Evolutionary conservation across 1,284 basidiomycete genomes (phyloP).

Genomic region (Cystobasidium slooffiae): DNA sequence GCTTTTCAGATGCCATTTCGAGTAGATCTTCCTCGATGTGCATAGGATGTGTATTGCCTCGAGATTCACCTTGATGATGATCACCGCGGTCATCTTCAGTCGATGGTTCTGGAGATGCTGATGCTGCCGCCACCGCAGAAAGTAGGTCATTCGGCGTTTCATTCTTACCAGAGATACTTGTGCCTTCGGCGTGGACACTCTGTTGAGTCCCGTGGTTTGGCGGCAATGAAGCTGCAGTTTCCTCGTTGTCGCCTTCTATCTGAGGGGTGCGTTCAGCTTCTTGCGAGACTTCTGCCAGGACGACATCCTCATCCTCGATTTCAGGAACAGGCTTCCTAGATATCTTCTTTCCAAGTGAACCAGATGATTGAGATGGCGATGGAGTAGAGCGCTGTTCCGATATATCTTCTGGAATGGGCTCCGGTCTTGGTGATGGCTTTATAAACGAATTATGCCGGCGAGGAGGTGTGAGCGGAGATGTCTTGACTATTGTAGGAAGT

Average conservation of each 20-base stretch:
- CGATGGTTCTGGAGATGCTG: no score
- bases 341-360: not conserved
- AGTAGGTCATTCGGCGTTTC: no score
- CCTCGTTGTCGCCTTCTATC: no score
- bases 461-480: constrained; percentile 26
- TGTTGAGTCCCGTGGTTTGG: no score
- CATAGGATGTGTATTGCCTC: no score
- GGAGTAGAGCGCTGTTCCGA: not conserved
- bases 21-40: no score
- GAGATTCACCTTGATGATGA: no score
- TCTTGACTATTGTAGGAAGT: constrained; percentile 26
- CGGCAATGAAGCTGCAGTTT: no score
- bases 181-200: no score
- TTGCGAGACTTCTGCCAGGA: not conserved
- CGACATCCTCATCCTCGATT: not conserved
- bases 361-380: not conserved
- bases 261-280: not conserved
- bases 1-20: not conserved
- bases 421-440: not conserved
- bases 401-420: not conserved
- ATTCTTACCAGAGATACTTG: no score
- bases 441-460: not conserved
- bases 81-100: no score
- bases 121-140: no score
- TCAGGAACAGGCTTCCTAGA: not conserved